Percentiles rank a stretch among this genome's conserved stretches.
phyloP scores from a whole-genome alignment of 2,329 filamentous ascomycete species.

The Trichoderma guizhouense region DNA sequence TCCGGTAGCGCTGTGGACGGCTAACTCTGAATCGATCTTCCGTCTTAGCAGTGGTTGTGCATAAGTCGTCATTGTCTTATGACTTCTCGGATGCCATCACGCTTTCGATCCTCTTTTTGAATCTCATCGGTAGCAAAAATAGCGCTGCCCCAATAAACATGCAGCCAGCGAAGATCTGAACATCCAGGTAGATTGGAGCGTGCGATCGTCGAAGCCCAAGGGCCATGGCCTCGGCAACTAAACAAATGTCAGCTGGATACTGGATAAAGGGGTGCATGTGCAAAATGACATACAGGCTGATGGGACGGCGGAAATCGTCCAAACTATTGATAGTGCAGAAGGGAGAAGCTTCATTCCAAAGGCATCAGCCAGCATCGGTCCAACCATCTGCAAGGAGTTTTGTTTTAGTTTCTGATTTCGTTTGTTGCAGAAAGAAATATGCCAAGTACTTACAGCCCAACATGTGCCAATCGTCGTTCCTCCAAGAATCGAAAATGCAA shows the following conservation, averaged over 20 bases:
- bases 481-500: slow-evolving; percentile 5
- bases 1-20: not conserved
- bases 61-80: not conserved
- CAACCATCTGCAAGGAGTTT: not conserved
- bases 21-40: not conserved
- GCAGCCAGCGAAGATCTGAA: slow-evolving; percentile 2
- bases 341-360: slow-evolving; percentile 16
- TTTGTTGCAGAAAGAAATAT: not conserved
- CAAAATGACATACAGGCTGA: slow-evolving; percentile 4
- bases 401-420: not conserved
- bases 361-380: slow-evolving; percentile 4
- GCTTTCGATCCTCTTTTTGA: not conserved
- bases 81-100: not conserved
- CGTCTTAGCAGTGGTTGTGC: not conserved
- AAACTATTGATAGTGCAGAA: slow-evolving; percentile 10
- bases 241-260: not conserved
- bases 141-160: slow-evolving; percentile 8
- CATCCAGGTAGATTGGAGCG: not conserved
- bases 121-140: not conserved
- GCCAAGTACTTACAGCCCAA: not conserved
- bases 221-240: slow-evolving; percentile 16
- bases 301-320: not conserved
- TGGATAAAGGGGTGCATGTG: too few species aligned
- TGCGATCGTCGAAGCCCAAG: not conserved
- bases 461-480: slow-evolving; percentile 1